Evolutionary conservation across 805 yeast species (phyloP).

Genomic region (Candida tallmaniae): DNA sequence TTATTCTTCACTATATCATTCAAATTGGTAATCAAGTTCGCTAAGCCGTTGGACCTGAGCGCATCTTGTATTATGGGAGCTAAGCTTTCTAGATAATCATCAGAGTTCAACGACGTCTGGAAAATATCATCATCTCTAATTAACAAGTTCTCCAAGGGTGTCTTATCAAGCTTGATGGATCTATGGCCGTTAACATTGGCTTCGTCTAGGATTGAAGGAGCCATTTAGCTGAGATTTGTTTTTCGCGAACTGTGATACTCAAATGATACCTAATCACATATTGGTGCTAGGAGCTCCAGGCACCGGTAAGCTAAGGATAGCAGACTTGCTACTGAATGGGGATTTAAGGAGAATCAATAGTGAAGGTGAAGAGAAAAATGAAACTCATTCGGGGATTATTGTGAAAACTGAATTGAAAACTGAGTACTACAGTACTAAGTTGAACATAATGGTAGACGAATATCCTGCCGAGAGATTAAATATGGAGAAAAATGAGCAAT

Average conservation of each 20-base stretch:
- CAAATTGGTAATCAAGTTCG: slow-evolving; percentile 51
- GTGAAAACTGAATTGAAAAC: slow-evolving; percentile 22
- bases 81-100: slow-evolving; percentile 73
- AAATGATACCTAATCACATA: slow-evolving; percentile 35
- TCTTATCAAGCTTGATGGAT: slow-evolving; percentile 15
- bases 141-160: slow-evolving; percentile 34
- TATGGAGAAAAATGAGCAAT: background rate
- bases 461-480: slow-evolving; percentile 14
- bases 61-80: slow-evolving; percentile 71
- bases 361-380: too few relatives aligned
- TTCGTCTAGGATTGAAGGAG: slow-evolving; percentile 8
- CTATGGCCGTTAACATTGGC: background rate
- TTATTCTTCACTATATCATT: slow-evolving; percentile 54
- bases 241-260: background rate
- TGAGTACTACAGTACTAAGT: slow-evolving; percentile 26
- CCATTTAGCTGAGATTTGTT: slow-evolving; percentile 3
- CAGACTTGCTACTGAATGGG: slow-evolving; percentile 23
- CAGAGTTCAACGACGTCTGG: slow-evolving; percentile 48
- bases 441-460: slow-evolving; percentile 35
- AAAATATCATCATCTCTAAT: slow-evolving; percentile 39
- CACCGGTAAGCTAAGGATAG: slow-evolving; percentile 35
- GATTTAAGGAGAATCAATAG: slow-evolving; percentile 24
- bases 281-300: slow-evolving; percentile 42
- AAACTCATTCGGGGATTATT: slow-evolving; percentile 31
- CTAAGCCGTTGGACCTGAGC: slow-evolving; percentile 48